Conservation (phyloP, 352 stramenopile species). For the Phytophthora cajani region DNA sequence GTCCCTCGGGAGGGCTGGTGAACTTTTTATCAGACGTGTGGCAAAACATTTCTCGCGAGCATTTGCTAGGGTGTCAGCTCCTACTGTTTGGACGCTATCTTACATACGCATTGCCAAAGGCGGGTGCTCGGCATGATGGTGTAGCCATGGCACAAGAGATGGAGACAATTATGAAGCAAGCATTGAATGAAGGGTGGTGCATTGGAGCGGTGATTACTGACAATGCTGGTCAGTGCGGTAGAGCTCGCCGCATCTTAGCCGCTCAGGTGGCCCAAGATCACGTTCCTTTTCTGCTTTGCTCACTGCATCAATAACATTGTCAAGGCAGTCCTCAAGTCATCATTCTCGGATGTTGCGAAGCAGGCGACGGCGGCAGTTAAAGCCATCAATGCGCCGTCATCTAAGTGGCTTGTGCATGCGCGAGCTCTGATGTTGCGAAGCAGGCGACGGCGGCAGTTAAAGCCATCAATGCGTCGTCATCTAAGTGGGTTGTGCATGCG, state of each 20-base stretch:
- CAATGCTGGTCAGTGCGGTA: constrained; percentile 12
- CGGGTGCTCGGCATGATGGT: background rate
- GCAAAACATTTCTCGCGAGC: constrained; percentile 11
- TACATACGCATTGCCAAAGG: constrained; percentile 2
- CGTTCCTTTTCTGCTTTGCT: constrained; percentile 5
- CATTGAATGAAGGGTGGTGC: background rate
- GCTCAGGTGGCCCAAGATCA: background rate
- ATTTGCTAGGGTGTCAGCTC: constrained; percentile 15
- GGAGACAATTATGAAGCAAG: constrained; percentile 6
- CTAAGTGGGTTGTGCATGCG: too few species aligned
- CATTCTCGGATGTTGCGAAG: too few species aligned
- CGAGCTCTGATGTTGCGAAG: too few species aligned
- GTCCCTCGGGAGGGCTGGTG: background rate
- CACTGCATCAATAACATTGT: background rate
- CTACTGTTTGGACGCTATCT: background rate
- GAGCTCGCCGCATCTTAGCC: constrained; percentile 9
- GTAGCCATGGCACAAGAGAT: constrained; percentile 14
- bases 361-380: too few species aligned
- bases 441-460: too few species aligned
- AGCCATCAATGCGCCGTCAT: too few species aligned
- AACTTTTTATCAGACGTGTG: constrained; percentile 22
- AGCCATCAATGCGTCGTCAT: too few species aligned
- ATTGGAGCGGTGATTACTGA: constrained; percentile 6
- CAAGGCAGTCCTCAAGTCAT: too few species aligned
- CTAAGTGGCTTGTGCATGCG: too few species aligned